These are phyloP conservation scores for Ilex aquifolium DNA, from an alignment of 257 asterid genomes.

Conservation along the genomic window DNA sequence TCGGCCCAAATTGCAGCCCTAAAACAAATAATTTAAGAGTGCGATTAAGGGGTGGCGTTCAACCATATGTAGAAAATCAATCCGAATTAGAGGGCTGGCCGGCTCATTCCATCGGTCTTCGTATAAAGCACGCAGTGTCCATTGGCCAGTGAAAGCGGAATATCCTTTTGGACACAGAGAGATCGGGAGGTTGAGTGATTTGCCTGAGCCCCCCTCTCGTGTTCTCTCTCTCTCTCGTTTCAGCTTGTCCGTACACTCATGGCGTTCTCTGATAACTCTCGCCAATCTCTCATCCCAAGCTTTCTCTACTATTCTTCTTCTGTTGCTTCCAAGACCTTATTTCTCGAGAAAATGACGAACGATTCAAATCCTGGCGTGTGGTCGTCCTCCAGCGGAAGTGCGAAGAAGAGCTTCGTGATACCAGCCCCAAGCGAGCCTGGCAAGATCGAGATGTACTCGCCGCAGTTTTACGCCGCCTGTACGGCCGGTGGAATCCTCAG, in stretches of 20 bases:
- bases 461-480: constrained; percentile 78
- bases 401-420: constrained; percentile 37
- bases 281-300: constrained; percentile 64
- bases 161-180: too few species aligned
- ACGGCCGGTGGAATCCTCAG: constrained; percentile 85
- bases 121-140: too few species aligned
- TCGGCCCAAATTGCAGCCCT: too few species aligned
- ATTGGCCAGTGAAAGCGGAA: too few species aligned
- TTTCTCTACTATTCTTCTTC: constrained; percentile 51
- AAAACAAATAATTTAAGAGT: too few species aligned
- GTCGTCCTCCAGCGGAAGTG: constrained; percentile 13
- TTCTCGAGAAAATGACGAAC: constrained; percentile 19
- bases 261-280: constrained; percentile 43
- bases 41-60: too few species aligned
- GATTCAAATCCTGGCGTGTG: constrained; percentile 17
- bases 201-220: constrained; percentile 10
- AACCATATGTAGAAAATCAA: too few species aligned
- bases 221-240: constrained; percentile 7
- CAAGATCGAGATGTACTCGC: constrained; percentile 78
- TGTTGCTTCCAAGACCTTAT: constrained; percentile 33
- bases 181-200: too few species aligned
- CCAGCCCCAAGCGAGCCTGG: constrained; percentile 65
- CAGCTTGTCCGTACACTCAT: constrained; percentile 5
- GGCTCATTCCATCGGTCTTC: too few species aligned
- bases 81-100: too few species aligned